Base-by-base conservation (phyloP, 441 rosid genomes). In the Breynia disticha region DNA sequence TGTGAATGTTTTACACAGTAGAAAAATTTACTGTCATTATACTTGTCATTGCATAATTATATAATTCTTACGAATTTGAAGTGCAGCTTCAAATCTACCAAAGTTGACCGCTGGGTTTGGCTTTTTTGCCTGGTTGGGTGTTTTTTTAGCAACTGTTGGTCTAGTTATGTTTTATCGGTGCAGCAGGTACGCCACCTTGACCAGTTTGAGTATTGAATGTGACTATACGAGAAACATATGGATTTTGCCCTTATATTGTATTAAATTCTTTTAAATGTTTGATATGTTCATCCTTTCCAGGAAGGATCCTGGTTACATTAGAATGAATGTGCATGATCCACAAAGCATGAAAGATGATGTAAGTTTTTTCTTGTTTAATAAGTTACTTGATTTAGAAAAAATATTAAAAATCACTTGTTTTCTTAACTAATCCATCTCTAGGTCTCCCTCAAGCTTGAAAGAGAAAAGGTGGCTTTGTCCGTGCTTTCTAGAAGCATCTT, bases 291-390 rank as follows among this genome's bases (percentile, higher is more conserved):
- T 53, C 56, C 39, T 59, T 61, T 72, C 69, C 94, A 89, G 96
- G 59, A 93, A 86, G 78, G 95, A 93, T 78, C 97, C 97, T 2
- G 99, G 97, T 60, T 93, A 73, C 74, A 80, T 93, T 71, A 81
- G 72, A 78, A 79, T 74, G 89, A 90, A 76, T 61, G 72, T 67
- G n/a, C 87, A 76, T 64, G 95, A 87, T 79, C 76, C 78, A 15
- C 84, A 79, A 64, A 86, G 56, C 70, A 78, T 78, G 75, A 89
- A 90, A 73, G 99, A 93, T 73, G 97, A 93, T 70, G 97, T 93
- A 62, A 39, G 95, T 70, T 61, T 47, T 65, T 57, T 64, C 57
- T 65, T 55, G 6, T 47, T n/a, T n/a, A n/a, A n/a, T n/a, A n/a
- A n/a, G n/a, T n/a, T n/a, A n/a, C n/a, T n/a, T n/a, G n/a, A n/a